Evolutionary conservation across 139 green algal species (phyloP).

Genomic region (Parachlorella kessleri): DNA sequence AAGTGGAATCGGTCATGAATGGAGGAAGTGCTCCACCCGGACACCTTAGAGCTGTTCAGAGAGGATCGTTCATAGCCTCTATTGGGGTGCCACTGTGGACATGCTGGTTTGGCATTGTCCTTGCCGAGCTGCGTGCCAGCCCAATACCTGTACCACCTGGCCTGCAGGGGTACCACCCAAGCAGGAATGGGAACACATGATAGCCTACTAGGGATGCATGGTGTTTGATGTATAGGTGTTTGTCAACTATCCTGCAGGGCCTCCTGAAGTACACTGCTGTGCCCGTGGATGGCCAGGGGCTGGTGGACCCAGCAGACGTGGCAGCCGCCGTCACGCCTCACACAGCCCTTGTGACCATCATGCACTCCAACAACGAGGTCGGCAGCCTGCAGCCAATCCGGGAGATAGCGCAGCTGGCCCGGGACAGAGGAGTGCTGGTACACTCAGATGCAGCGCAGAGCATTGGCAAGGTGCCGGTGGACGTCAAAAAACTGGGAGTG

Average conservation of each 20-base stretch:
- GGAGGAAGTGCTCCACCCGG: too few relatives aligned
- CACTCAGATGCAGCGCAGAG: constrained; percentile 83
- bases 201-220: too few relatives aligned
- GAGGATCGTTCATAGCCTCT: too few relatives aligned
- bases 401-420: constrained; percentile 33
- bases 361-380: constrained; percentile 89
- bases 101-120: too few relatives aligned
- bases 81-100: too few relatives aligned
- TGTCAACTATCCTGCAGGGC: constrained; percentile 30
- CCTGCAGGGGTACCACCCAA: too few relatives aligned
- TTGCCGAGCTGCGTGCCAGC: too few relatives aligned
- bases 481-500: constrained; percentile 70
- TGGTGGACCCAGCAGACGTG: constrained; percentile 55
- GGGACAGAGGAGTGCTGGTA: constrained; percentile 40
- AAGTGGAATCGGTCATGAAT: neutral
- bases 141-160: too few relatives aligned
- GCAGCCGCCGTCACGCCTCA: constrained; percentile 36
- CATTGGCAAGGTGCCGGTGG: constrained; percentile 72
- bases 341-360: constrained; percentile 75
- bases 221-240: too few relatives aligned
- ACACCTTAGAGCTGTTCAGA: too few relatives aligned
- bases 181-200: too few relatives aligned
- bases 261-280: constrained; percentile 63
- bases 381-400: constrained; percentile 60
- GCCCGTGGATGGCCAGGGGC: constrained; percentile 54